These are phyloP conservation scores for Tricladium varicosporioides DNA, from an alignment of 2,329 filamentous ascomycete genomes.

Conservation along the genomic window DNA sequence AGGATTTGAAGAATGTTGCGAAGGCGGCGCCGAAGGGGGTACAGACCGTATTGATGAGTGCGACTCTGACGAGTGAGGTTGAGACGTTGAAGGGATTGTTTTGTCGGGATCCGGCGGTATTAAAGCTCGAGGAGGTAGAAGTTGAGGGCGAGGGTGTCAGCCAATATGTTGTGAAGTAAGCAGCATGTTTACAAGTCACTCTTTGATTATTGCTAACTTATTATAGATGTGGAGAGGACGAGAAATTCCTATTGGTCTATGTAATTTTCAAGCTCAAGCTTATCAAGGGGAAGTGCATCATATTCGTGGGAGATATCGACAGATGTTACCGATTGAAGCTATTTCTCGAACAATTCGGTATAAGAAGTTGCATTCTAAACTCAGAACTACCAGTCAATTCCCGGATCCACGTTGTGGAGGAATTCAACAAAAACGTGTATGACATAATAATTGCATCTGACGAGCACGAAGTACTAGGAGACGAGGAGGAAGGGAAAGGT, in stretches of 20 bases:
- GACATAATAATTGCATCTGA: constrained; percentile 98
- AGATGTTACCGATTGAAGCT: constrained; percentile 89
- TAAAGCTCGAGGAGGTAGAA: constrained; percentile 82
- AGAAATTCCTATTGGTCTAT: constrained; percentile 91
- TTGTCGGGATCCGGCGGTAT: constrained; percentile 72
- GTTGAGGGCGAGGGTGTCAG: constrained; percentile 73
- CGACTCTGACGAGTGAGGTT: constrained; percentile 85
- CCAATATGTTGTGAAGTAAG: constrained; percentile 81
- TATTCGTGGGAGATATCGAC: constrained; percentile 85
- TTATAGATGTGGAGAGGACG: constrained; percentile 81
- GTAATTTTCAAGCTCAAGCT: constrained; percentile 94
- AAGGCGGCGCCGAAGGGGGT: constrained; percentile 78
- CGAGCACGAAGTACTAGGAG: constrained; percentile 79
- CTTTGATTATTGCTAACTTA: constrained; percentile 16
- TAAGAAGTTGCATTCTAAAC: constrained; percentile 90
- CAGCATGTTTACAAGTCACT: neutral
- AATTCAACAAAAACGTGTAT: constrained; percentile 96
- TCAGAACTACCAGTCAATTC: constrained; percentile 93
- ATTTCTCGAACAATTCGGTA: constrained; percentile 95
- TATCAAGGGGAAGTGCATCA: constrained; percentile 86
- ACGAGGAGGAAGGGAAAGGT: constrained; percentile 43
- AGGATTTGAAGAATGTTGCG: constrained; percentile 79
- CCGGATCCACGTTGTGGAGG: constrained; percentile 88
- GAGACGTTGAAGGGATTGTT: constrained; percentile 83
- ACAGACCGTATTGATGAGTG: constrained; percentile 91